Percentiles rank a stretch among this genome's conserved stretches.
Conservation (phyloP, 139 green algal species). For the Spirogloea muscicola region DNA sequence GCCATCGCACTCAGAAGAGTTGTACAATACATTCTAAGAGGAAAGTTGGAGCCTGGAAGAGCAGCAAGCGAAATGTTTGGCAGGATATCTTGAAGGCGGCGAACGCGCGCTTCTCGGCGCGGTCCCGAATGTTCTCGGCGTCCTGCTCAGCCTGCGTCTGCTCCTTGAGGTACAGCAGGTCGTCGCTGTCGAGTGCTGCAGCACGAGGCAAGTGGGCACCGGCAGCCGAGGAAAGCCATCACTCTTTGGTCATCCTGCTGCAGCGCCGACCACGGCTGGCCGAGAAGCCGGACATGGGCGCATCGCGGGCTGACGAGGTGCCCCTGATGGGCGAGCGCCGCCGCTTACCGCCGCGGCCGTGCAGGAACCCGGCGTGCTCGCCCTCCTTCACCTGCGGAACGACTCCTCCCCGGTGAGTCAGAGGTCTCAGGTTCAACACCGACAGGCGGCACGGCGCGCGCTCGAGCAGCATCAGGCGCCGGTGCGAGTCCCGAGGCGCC, state of each 20-base stretch:
- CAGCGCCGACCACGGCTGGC: neutral
- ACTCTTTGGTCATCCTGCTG: neutral
- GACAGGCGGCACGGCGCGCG: neutral
- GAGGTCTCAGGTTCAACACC: neutral
- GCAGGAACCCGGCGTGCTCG: no score
- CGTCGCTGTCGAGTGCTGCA: conserved; percentile 32
- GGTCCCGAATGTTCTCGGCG: conserved; percentile 27
- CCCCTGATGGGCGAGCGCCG: neutral
- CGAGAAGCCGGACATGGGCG: no score
- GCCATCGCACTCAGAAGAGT: no score
- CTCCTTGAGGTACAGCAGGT: conserved; percentile 37
- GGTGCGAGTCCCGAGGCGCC: neutral
- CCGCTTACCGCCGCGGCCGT: neutral
- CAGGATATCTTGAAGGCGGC: conserved; percentile 32
- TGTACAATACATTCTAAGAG: no score
- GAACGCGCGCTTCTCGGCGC: conserved; percentile 35
- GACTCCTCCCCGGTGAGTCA: no score
- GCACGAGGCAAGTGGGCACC: no score
- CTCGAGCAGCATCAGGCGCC: neutral
- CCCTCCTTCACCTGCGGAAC: no score
- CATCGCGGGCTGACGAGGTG: neutral
- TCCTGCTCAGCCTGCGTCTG: conserved; percentile 29
- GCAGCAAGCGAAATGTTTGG: no score
- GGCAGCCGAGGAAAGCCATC: no score
- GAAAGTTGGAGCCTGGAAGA: no score